These are phyloP conservation scores for Vicia villosa DNA, from an alignment of 306 rosid genomes.

Conservation along the genomic window DNA sequence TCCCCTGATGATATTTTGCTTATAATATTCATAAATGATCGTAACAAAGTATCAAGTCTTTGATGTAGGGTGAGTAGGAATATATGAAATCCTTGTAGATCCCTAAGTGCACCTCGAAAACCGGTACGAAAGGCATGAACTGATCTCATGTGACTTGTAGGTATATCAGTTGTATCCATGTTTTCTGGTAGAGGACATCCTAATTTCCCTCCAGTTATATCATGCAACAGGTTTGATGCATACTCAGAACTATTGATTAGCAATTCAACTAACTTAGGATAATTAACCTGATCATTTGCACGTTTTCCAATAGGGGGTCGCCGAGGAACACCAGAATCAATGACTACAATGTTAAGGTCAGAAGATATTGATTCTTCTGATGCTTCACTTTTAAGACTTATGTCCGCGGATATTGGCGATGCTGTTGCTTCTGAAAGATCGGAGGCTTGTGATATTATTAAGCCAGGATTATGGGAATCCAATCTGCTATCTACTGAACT, in stretches of 20 bases:
- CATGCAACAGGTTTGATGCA: constrained; percentile 74
- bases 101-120: constrained; percentile 86
- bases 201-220: constrained; percentile 80
- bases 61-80: constrained; percentile 89
- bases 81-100: constrained; percentile 88
- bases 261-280: constrained; percentile 92
- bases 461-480: constrained; percentile 49
- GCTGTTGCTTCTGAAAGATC: constrained; percentile 69
- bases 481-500: constrained; percentile 69
- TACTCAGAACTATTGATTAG: constrained; percentile 75
- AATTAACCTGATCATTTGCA: constrained; percentile 81
- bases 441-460: constrained; percentile 61
- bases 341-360: constrained; percentile 77
- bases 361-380: constrained; percentile 47
- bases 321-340: constrained; percentile 96
- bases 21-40: constrained; percentile 70
- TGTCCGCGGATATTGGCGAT: constrained; percentile 62
- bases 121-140: constrained; percentile 75
- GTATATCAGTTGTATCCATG: constrained; percentile 47
- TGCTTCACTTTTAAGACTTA: constrained; percentile 46
- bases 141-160: constrained; percentile 44
- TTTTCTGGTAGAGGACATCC: constrained; percentile 57
- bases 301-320: constrained; percentile 97
- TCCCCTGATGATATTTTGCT: constrained; percentile 70
- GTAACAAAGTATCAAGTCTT: constrained; percentile 74